Conservation (phyloP, 305 asterid genomes). For the Fraxinus latifolia region DNA sequence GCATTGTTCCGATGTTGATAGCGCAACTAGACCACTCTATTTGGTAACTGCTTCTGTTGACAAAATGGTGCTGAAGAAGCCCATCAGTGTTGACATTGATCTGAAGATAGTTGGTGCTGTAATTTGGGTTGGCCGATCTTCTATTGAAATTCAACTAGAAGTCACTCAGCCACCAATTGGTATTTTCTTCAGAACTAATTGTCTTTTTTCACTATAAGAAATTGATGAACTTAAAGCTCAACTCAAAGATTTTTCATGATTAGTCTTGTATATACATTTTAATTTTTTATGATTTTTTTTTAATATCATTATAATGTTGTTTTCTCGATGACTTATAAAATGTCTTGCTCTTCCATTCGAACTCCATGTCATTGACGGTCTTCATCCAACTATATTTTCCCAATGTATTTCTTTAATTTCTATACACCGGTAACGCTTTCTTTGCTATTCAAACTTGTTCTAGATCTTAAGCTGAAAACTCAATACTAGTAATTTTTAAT, state of each 20-base stretch:
- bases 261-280: not conserved
- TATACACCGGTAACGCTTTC: not conserved
- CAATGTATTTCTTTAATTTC: not conserved
- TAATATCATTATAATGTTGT: not conserved
- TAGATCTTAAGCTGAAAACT: not conserved
- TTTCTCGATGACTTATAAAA: not conserved
- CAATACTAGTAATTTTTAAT: not conserved
- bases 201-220: not conserved
- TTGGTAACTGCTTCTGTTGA: conserved; percentile 89
- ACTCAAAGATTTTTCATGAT: not conserved
- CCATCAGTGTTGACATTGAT: conserved; percentile 69
- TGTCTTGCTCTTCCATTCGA: not conserved
- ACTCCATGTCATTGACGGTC: not conserved
- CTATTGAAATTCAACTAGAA: conserved; percentile 88
- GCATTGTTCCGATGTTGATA: conserved; percentile 87
- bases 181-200: conserved; percentile 31
- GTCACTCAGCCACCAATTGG: conserved; percentile 67
- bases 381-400: not conserved
- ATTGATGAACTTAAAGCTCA: not conserved
- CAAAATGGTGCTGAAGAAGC: conserved; percentile 84
- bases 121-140: conserved; percentile 87
- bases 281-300: not conserved
- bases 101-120: conserved; percentile 80
- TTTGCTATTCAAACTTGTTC: not conserved
- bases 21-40: conserved; percentile 73